Conservation (phyloP, 257 asterid species). For the Lithospermum erythrorhizon region DNA sequence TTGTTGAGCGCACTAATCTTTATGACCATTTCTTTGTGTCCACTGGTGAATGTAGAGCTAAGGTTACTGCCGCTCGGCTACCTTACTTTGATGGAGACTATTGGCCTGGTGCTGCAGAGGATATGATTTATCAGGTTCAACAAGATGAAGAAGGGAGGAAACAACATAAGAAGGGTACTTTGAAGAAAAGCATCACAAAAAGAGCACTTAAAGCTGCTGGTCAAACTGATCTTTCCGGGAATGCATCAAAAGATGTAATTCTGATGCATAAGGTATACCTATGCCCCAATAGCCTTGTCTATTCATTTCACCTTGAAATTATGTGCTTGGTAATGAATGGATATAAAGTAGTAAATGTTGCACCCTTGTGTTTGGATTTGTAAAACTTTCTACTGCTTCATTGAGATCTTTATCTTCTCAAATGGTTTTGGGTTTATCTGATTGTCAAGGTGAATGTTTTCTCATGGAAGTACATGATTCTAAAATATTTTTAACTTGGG, state of each 20-base stretch:
- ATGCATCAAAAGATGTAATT: slow-evolving; percentile 60
- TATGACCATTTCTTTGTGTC: slow-evolving; percentile 62
- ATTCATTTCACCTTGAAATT: not conserved
- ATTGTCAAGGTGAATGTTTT: not conserved
- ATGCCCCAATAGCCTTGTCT: not conserved
- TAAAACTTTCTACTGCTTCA: not conserved
- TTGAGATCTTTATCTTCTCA: not conserved
- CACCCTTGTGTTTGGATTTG: not conserved
- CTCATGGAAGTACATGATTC: not conserved
- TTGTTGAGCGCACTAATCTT: slow-evolving; percentile 63
- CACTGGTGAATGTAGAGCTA: slow-evolving; percentile 78
- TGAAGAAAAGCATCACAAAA: slow-evolving; percentile 58
- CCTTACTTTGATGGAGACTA: slow-evolving; percentile 99
- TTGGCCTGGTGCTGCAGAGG: slow-evolving; percentile 99
- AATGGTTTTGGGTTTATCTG: not conserved
- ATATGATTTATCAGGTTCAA: slow-evolving; percentile 68
- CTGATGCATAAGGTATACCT: slow-evolving; percentile 32
- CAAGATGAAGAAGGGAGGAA: slow-evolving; percentile 91
- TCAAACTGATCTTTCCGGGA: slow-evolving; percentile 70
- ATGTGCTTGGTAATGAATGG: not conserved
- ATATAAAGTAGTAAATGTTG: too few relatives aligned
- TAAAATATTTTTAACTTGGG: too few relatives aligned
- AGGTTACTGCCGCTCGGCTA: slow-evolving; percentile 88
- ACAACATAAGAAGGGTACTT: slow-evolving; percentile 41
- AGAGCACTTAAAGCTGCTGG: slow-evolving; percentile 76